Evolutionary conservation across 306 rosid species (phyloP).

Genomic region (Cajanus cajan): DNA sequence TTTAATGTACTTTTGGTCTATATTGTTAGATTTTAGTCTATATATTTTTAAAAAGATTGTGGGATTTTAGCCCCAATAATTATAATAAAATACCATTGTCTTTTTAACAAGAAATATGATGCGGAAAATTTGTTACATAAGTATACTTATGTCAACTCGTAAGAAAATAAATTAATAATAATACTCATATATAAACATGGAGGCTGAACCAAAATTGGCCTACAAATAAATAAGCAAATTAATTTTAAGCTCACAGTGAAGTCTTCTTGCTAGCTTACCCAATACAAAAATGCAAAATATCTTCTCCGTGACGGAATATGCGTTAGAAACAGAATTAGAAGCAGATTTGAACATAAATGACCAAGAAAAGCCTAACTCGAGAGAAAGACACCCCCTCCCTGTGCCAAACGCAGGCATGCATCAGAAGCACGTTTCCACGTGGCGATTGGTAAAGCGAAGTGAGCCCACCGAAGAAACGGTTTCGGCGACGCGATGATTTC

Average conservation of each 20-base stretch:
- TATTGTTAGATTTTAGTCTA: no score
- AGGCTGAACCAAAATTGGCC: no score
- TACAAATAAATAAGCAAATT: no score
- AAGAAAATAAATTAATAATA: no score
- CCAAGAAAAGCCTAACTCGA: neutral
- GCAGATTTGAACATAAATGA: neutral
- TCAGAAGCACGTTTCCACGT: slow-evolving; percentile 12
- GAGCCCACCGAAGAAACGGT: neutral
- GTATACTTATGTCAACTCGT: no score
- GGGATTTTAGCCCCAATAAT: no score
- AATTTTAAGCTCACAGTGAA: neutral
- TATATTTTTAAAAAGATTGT: no score
- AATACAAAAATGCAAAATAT: neutral
- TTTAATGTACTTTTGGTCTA: no score
- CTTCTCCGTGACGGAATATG: neutral
- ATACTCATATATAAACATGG: no score
- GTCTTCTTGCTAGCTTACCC: neutral
- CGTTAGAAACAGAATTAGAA: neutral
- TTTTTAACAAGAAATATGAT: no score
- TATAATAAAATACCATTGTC: no score
- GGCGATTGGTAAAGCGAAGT: neutral
- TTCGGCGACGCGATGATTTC: slow-evolving; percentile 43
- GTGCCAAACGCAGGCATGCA: neutral
- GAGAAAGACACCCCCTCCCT: neutral
- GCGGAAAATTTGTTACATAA: no score